Base-by-base conservation (phyloP, 345 rosid genomes). In the Eucalyptus marginata region DNA sequence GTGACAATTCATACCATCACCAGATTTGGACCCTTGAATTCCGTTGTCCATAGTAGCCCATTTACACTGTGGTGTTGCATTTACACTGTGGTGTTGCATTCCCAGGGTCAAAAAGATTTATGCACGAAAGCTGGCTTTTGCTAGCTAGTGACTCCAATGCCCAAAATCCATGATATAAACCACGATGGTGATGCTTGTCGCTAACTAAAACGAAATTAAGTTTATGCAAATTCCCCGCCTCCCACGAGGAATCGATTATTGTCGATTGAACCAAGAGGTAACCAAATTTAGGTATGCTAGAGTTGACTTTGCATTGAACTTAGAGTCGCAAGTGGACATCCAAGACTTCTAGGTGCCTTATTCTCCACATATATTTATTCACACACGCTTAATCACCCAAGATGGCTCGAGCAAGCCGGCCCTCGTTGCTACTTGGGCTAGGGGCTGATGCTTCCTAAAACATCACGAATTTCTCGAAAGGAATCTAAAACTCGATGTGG, bases 351-450 rank as follows among this genome's bases (percentile, higher is more conserved):
- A 17, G 43, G 81, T 33, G 25, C 25, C 46, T 17, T 33, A 33
- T 22, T 17, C 25, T 33, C 25, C 14, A 71, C 22, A 15, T n/a
- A 66, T 12, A 71, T 31, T 8, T n/a, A 29, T 7, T 64, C 27
- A 71, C 15, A 5, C 7, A 4, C 22, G 9, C 0, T 7, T 68
- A 31, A 31, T 15, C 6, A 31, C 79, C 43, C 79, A 16, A 31
- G 24, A 33, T 36, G 1, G 6, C 44, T 71, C 7, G 2, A 76
- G 14, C 27, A 36, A 36, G 0, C 5, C 1, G 1, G 27, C 27
- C 8, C 14, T 20, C 14, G 0, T 76, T 40, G 8, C 24, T 36
- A 11, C 43, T 6, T 3, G 25, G 83, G 15, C 8, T 3, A 76
- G 47, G 29, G 13, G 13, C 29, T 2, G 8, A 76, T 0, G 16